Base-by-base conservation (phyloP, 768 basidiomycete species). In the Amanita molliuscula region DNA sequence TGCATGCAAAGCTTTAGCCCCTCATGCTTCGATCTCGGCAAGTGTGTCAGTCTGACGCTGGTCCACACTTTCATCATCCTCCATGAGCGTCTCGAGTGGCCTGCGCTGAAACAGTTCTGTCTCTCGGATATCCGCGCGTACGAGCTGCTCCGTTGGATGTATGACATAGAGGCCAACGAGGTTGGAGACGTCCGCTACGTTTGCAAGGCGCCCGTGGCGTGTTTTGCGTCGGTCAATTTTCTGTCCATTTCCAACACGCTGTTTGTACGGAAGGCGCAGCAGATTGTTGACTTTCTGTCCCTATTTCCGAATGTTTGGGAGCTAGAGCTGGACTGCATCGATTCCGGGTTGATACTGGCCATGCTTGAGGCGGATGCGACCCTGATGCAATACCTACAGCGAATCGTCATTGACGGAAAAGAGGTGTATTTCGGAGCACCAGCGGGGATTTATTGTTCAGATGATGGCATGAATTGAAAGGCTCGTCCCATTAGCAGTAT, bases 101-200 rank as follows among this genome's bases (percentile, higher is more conserved):
- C 26, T 18, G 29, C n/a, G 6, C 23, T 49, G 10, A 37, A 38
- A 7, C 26, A 40, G 48, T 15, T 49, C 4, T 36, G 35, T 8
- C 8, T 49, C 10, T 35, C 29, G 1, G 48, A 49, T 20, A 41
- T 49, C n/a, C n/a, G n/a, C n/a, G n/a, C n/a, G n/a, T n/a, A n/a
- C n/a, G n/a, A n/a, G n/a, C n/a, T n/a, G n/a, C 38, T 41, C n/a
- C 26, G 48, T 4, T 42, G 37, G 48, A 49, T 38, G n/a, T 33
- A 49, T 20, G 21, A 33, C 7, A 16, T 28, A 13, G 48, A 33
- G 6, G n/a, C 41, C 6, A 26, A 49, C 18, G 48, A 21, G 16
- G 13, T 7, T 3, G 48, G 48, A 6, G 9, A 34, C 4, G 33
- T 25, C 18, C 28, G 33, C 4, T 49, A 38, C 15, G 18, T n/a